Evolutionary conservation across 345 rosid genomes (phyloP).

Genomic region (Boechera divaricarpa): DNA sequence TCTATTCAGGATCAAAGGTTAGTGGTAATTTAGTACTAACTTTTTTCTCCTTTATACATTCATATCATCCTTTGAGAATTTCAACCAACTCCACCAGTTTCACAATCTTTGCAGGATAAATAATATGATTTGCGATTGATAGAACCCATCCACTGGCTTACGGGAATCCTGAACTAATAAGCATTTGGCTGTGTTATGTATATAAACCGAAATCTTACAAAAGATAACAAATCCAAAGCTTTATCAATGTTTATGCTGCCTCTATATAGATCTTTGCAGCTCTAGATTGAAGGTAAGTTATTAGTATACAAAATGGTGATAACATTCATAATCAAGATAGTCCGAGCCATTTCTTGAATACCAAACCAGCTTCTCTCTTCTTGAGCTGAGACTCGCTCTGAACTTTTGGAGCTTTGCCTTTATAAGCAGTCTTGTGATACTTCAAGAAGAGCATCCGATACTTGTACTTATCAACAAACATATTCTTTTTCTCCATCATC

Average conservation of each 20-base stretch:
- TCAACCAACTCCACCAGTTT: constrained; percentile 22
- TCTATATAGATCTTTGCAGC: constrained; percentile 1
- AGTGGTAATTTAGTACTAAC: constrained; percentile 28
- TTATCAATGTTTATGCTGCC: constrained; percentile 29
- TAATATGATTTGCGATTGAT: constrained; percentile 23
- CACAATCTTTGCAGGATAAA: constrained; percentile 45
- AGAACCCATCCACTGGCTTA: constrained; percentile 3
- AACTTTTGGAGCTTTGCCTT: constrained; percentile 88
- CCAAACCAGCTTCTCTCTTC: constrained; percentile 77
- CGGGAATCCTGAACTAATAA: constrained; percentile 7
- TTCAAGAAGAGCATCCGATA: constrained; percentile 81
- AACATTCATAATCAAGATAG: constrained; percentile 48
- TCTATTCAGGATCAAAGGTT: constrained; percentile 79
- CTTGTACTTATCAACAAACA: constrained; percentile 93
- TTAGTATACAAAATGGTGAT: constrained; percentile 8
- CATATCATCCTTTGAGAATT: constrained; percentile 25
- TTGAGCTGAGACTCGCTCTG: constrained; percentile 82
- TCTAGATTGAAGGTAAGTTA: neutral
- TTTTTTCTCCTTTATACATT: constrained; percentile 11
- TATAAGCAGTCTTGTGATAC: constrained; percentile 86
- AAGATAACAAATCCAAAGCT: constrained; percentile 27
- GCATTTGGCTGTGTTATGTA: constrained; percentile 27
- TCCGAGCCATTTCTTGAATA: constrained; percentile 86
- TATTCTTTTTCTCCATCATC: constrained; percentile 78
- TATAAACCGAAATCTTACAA: constrained; percentile 33